Evolutionary conservation across 2,329 filamentous ascomycete species (phyloP), one percentile per base, ranked within the genome.

Genomic region (Colletotrichum horii): DNA sequence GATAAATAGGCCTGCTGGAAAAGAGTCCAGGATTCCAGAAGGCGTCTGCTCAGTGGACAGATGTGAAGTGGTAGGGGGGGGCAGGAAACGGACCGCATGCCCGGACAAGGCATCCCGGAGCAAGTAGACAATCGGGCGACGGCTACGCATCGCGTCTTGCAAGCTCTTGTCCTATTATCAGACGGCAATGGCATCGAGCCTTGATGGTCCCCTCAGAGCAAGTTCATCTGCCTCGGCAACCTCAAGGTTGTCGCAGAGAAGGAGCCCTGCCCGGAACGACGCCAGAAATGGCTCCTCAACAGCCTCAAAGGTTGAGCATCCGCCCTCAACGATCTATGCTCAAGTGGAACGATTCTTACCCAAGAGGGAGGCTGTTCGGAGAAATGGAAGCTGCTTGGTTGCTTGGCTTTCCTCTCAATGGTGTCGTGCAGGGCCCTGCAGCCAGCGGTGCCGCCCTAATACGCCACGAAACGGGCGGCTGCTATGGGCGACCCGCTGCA

Each of bases 311-410:
- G 64, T 75, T 75, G 73, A 26, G 70, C 52, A 67, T 28, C 55
- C 55, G 22, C 38, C 32, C 73, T 68, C 73, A 73, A 75, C 73
- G 70, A 62, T 28, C 6, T 28, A 14, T 56, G 43, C 22, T 30
- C 34, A 14, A 55, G 73, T 73, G 73, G 73, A 65, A 75, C 70
- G 70, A 75, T 67, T 75, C 36, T 52, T n/a, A 2, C 66, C 26
- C 14, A 36, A 61, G 22, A 28, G 30, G 16, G 28, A 56, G 15
- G 64, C 56, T 36, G 55, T 22, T 65, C 73, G 73, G 73, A 75
- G 73, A 67, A 75, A 75, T 72, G 73, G 73, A 75, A 75, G 62
- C 26, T 72, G 61, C 61, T 66, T 62, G 55, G 68, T 66, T 56
- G 19, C 58, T 55, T 52, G 43, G 43, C 43, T 32, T 48, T 4